phyloP scores from a whole-genome alignment of 805 yeast species.

The Blastobotrys terrestris region DNA sequence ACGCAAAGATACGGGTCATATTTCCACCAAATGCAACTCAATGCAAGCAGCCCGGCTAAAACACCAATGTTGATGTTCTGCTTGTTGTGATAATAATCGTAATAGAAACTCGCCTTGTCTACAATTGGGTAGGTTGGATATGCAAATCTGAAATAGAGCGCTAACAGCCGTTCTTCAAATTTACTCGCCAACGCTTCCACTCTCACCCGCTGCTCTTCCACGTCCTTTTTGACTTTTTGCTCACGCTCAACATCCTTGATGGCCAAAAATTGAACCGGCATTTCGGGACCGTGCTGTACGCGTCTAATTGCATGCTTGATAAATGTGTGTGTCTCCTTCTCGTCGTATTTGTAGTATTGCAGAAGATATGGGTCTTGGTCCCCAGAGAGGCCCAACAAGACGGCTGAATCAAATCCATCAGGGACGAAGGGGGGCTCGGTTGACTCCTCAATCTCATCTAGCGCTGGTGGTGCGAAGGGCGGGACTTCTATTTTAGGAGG shows the following conservation, averaged over 20 bases:
- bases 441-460: conserved; percentile 8
- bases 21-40: conserved; percentile 33
- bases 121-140: conserved; percentile 33
- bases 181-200: conserved; percentile 14
- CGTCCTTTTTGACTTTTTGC: conserved; percentile 8
- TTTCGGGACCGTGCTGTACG: conserved; percentile 17
- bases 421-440: conserved; percentile 22
- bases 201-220: conserved; percentile 13
- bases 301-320: conserved; percentile 26
- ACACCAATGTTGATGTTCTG: conserved; percentile 28
- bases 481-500: conserved; percentile 11
- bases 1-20: conserved; percentile 29
- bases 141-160: conserved; percentile 28
- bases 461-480: conserved; percentile 14
- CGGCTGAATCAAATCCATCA: conserved; percentile 20
- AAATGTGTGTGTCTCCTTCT: conserved; percentile 20
- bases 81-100: conserved; percentile 23
- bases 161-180: conserved; percentile 27
- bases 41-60: conserved; percentile 30
- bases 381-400: conserved; percentile 27
- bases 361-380: conserved; percentile 31
- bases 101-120: conserved; percentile 27
- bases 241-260: conserved; percentile 17
- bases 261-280: conserved; percentile 25
- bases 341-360: conserved; percentile 22